Evolutionary conservation across 441 rosid species (phyloP).

Genomic region (Mallotus repandus): DNA sequence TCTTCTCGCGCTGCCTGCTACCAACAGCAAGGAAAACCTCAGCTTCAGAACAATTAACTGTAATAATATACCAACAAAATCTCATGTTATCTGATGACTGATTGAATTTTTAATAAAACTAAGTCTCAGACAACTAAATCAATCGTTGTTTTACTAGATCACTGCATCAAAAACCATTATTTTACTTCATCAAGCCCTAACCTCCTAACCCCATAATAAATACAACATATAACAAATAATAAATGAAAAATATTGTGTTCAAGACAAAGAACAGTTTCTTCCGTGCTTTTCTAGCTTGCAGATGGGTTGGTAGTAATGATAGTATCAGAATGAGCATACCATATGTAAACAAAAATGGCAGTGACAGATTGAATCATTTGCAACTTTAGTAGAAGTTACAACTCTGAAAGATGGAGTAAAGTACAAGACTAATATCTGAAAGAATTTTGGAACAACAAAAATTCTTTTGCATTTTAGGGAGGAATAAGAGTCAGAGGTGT

Average conservation of each 20-base stretch:
- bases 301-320: not conserved
- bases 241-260: not conserved
- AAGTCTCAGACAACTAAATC: not conserved
- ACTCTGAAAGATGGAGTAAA: not conserved
- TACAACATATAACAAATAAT: not conserved
- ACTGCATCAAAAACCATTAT: not conserved
- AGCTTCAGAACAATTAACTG: slow-evolving; percentile 41
- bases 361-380: not conserved
- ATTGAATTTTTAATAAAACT: not conserved
- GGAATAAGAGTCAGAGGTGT: not conserved
- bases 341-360: not conserved
- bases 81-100: not conserved
- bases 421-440: not conserved
- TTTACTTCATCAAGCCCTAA: not conserved
- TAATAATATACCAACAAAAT: slow-evolving; percentile 15
- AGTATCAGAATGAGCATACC: not conserved
- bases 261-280: not conserved
- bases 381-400: not conserved
- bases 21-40: slow-evolving; percentile 58
- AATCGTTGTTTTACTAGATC: not conserved
- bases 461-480: not conserved
- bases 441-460: not conserved
- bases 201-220: not conserved
- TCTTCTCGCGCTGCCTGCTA: slow-evolving; percentile 99
- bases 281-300: not conserved